These are phyloP conservation scores for Wolfiporia cocos DNA, from an alignment of 1,284 basidiomycete genomes.

Conservation along the genomic window DNA sequence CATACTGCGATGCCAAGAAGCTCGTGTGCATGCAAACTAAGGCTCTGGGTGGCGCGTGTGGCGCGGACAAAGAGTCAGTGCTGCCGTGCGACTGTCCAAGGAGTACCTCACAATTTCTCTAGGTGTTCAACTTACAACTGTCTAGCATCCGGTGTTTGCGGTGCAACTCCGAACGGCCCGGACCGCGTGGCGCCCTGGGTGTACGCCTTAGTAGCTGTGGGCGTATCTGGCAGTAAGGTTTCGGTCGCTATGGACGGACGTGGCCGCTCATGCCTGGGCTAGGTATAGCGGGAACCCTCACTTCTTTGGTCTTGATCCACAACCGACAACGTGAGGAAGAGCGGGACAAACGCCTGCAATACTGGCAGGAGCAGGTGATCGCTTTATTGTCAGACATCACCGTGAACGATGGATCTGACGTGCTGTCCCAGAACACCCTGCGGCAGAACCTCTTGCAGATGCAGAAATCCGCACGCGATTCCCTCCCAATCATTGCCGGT, in stretches of 20 bases:
- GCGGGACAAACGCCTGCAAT: conserved; percentile 76
- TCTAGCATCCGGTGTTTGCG: conserved; percentile 53
- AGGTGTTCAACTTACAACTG: conserved; percentile 81
- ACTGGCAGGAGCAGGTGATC: conserved; percentile 79
- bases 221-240: conserved; percentile 61
- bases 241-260: too few relatives aligned
- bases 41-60: conserved; percentile 49
- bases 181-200: conserved; percentile 63
- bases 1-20: conserved; percentile 68
- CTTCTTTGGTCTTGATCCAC: conserved; percentile 66
- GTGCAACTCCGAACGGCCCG: conserved; percentile 52
- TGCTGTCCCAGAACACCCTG: conserved; percentile 55
- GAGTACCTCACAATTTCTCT: background rate
- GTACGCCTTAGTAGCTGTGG: conserved; percentile 67
- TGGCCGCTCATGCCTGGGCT: background rate
- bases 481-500: conserved; percentile 38
- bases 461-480: conserved; percentile 64
- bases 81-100: conserved; percentile 7
- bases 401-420: background rate
- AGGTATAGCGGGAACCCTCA: conserved; percentile 70
- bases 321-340: conserved; percentile 65
- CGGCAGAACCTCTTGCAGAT: conserved; percentile 74
- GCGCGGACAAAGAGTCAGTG: conserved; percentile 75
- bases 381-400: conserved; percentile 7
- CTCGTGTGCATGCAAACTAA: conserved; percentile 59